Percentiles rank a stretch among this genome's conserved stretches.
These are phyloP conservation scores for Pulveroboletus sp. DNA, from an alignment of 768 basidiomycete species.

Conservation along the genomic window DNA sequence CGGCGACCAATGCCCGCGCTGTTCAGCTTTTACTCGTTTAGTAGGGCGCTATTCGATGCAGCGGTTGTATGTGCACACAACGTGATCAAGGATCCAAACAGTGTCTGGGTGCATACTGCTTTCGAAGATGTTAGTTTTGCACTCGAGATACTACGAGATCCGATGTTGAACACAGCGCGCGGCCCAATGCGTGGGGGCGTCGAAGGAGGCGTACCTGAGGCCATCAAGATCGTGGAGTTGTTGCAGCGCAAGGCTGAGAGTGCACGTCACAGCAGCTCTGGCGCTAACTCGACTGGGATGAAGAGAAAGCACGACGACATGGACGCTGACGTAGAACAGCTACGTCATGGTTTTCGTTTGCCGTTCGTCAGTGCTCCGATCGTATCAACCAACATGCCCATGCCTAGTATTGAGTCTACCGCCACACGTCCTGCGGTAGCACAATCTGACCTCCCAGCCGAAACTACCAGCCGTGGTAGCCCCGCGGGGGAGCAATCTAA, in stretches of 20 bases:
- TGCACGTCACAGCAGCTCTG: conserved; percentile 16
- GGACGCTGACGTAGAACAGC: conserved; percentile 31
- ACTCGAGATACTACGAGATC: conserved; percentile 40
- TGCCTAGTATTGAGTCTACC: neutral
- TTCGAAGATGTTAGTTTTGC: conserved; percentile 42
- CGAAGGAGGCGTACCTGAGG: conserved; percentile 34
- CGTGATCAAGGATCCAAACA: conserved; percentile 48
- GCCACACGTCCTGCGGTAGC: neutral
- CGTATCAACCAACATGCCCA: conserved; percentile 8
- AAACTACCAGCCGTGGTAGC: neutral
- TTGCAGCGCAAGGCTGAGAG: conserved; percentile 39
- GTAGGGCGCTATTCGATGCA: conserved; percentile 61
- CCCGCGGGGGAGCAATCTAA: conserved; percentile 16
- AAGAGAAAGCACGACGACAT: conserved; percentile 44
- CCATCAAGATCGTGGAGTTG: conserved; percentile 36
- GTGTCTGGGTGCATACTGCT: conserved; percentile 45
- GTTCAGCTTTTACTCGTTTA: conserved; percentile 56
- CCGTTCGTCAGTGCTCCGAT: conserved; percentile 40
- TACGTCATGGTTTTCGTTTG: conserved; percentile 35
- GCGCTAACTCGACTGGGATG: conserved; percentile 24
- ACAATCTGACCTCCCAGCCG: neutral
- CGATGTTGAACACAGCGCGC: conserved; percentile 28
- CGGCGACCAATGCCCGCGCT: conserved; percentile 38
- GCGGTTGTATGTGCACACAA: conserved; percentile 61
- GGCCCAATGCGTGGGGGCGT: conserved; percentile 31